A percentile compares a stretch with the other conserved stretches of the same genome.
Conservation (phyloP, 192 early-diverging fungal species). For the Backusella sp. region DNA sequence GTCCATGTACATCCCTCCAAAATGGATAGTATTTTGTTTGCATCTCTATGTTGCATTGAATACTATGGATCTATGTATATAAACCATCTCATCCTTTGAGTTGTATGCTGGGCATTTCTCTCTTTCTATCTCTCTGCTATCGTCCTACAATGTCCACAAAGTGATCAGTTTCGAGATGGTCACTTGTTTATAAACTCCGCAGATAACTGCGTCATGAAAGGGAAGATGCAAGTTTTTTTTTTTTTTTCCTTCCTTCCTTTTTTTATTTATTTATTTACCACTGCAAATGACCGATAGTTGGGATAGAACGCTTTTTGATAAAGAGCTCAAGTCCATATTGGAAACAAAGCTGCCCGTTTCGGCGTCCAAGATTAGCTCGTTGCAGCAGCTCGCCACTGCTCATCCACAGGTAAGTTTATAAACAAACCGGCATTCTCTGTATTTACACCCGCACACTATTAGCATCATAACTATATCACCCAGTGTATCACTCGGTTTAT, state of each 20-base stretch:
- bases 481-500: conserved; percentile 52
- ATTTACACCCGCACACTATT: neutral
- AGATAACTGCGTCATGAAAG: neutral
- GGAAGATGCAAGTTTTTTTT: neutral
- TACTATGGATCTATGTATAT: neutral
- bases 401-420: conserved; percentile 30
- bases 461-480: conserved; percentile 57
- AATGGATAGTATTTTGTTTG: neutral
- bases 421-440: neutral
- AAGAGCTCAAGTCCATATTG: conserved; percentile 31
- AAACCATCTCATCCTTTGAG: neutral
- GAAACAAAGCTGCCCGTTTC: conserved; percentile 32
- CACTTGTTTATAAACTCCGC: neutral
- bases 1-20: neutral
- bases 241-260: neutral
- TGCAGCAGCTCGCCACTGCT: conserved; percentile 27
- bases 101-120: neutral
- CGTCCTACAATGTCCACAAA: neutral
- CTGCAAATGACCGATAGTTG: conserved; percentile 16
- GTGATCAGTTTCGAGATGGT: neutral
- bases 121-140: neutral
- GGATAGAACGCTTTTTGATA: conserved; percentile 35
- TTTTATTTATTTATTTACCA: neutral
- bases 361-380: conserved; percentile 31
- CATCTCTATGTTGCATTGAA: neutral